Evolutionary conservation across 371 early-diverging fungal genomes (phyloP), one percentile per base, ranked within the genome.

Genomic region (Rhizopus delemar): DNA sequence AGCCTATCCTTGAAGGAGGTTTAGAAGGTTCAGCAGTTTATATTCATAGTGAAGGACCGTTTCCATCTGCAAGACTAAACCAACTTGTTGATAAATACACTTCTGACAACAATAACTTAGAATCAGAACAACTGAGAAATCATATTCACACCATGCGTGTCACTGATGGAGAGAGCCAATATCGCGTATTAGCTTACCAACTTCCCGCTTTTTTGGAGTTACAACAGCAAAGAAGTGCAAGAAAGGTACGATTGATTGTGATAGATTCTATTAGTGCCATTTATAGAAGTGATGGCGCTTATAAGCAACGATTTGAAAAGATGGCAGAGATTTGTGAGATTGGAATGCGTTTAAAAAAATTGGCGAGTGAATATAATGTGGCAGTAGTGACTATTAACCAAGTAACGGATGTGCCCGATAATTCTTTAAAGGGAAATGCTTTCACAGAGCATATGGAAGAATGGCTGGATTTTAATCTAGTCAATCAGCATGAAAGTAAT

Each of bases 261-360:
- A 77, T 95, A 35, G 96, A 95, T 69, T 92, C 93, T 0, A 87
- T 95, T n/a, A 83, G 91, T 13, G 87, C 91, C 6, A 83, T 86
- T 36, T 86, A 92, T 65, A 82, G 91, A 16, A 28, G 54, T 13
- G 36, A 64, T 13, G 53, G 50, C 15, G 29, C 39, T 13, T 48
- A 48, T 8, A 52, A 59, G 3, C 56, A 51, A 2, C 41, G 63
- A n/a, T 75, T 75, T 29, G 71, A 83, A 28, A 75, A 84, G 9
- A 75, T 85, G 48, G 60, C 72, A 2, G 75, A 81, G 22, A 71
- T 92, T 6, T 78, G 86, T 39, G 81, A 82, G 51, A 57, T 90
- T 33, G 89, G 89, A 0, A 70, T 69, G 0, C 70, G 75, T 9
- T 65, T 93, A n/a, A 88, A 89, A 48, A 69, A 73, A 32, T 41